Conservation (phyloP, 345 rosid genomes). For the Melastoma malabathricum region DNA sequence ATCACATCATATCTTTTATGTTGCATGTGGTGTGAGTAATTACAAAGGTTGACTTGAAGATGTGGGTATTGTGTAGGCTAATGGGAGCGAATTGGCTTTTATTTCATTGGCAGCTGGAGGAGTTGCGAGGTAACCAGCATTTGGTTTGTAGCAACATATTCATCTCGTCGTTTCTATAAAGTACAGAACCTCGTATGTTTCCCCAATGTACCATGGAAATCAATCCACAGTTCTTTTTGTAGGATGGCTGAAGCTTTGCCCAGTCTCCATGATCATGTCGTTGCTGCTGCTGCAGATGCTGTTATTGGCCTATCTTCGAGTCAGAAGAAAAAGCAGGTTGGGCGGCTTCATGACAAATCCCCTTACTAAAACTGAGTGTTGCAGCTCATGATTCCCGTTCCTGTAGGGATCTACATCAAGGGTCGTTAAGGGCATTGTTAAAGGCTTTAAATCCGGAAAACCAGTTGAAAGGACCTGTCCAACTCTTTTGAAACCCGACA, state of each 20-base stretch:
- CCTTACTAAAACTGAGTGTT: neutral
- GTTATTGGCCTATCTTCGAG: conserved; percentile 26
- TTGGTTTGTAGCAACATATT: neutral
- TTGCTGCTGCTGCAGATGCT: conserved; percentile 65
- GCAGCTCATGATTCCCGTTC: conserved; percentile 6
- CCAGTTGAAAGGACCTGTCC: conserved; percentile 26
- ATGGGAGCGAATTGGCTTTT: conserved; percentile 64
- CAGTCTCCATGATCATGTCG: conserved; percentile 57
- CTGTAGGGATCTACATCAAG: conserved; percentile 42
- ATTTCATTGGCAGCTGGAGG: conserved; percentile 41
- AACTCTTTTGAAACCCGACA: conserved; percentile 7
- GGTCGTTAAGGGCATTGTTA: conserved; percentile 37
- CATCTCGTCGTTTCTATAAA: no score
- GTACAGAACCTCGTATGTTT: no score
- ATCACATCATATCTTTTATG: no score
- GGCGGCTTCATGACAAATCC: neutral
- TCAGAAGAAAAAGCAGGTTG: conserved; percentile 30
- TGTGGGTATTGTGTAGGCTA: conserved; percentile 31
- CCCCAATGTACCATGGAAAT: neutral
- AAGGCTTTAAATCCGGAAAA: conserved; percentile 32
- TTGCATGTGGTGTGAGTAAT: no score
- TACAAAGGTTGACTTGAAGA: neutral
- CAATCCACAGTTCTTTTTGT: conserved; percentile 5
- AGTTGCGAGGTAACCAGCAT: conserved; percentile 38
- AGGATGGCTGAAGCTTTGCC: conserved; percentile 75